Base-by-base conservation (phyloP, 495 filamentous ascomycete species). In the Aspergillus leporis region DNA sequence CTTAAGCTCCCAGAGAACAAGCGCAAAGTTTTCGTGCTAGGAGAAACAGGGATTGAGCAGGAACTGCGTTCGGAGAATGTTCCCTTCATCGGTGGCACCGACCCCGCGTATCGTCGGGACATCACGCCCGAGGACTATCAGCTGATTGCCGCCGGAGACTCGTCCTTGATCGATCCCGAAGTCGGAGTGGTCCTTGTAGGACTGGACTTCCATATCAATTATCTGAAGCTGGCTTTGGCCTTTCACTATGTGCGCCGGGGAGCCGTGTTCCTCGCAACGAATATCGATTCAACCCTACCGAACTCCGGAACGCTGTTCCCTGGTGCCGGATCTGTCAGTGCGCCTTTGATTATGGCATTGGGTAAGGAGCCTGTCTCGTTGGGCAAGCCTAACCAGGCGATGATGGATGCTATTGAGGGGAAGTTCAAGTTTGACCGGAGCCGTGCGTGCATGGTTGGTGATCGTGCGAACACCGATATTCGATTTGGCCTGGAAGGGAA, bases 401-500 rank as follows among this genome's bases (percentile, higher is more conserved):
- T 98, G 94, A 96, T 98, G 94, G 93, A 97, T 75, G 90, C 95
- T 7, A 89, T 98, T 66, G 93, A 98, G 79, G 93, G 93, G 32
- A 96, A 93, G 74, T 96, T 97, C 69, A 78, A 83, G 55, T 89
- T 98, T 53, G 90, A 98, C 69, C 84, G 92, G 40, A 85, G 78
- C 47, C 85, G 85, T 51, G 86, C 95, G 2, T 98, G 95, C 70
- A 99, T 99, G 95, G 85, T 99, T 30, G 94, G 94, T 5, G 94
- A 99, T 74, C 83, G 94, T 41, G 79, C 94, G 50, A 88, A 98
- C 70, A 99, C 94, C 1, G 94, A 99, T 79, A 97, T 99, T 64
- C 84, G 87, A 64, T 99, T 99, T 73, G 94, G 94, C 12, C 79
- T 97, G 60, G 90, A 98, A 71, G 94, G 93, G 0, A 85, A 87